Percentiles rank a stretch among this genome's conserved stretches.
phyloP scores from a whole-genome alignment of 2,329 filamentous ascomycete species.

The Cladosporium sp. region DNA sequence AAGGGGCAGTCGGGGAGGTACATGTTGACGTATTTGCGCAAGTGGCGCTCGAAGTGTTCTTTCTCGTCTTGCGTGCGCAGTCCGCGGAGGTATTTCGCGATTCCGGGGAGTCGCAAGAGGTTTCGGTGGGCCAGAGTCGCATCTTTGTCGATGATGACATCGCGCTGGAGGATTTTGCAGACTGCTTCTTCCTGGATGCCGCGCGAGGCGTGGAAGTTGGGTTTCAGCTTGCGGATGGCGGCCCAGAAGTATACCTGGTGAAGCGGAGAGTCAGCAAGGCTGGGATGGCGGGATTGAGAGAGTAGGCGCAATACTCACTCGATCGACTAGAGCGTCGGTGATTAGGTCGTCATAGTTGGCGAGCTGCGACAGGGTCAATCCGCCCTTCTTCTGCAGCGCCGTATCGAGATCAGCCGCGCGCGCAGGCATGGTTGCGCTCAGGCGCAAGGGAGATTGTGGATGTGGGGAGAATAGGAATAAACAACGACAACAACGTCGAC shows the following conservation, averaged over 20 bases:
- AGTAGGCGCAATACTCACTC: constrained; percentile 62
- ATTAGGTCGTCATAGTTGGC: constrained; percentile 92
- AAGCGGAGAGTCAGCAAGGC: constrained; percentile 12
- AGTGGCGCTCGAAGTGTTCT: constrained; percentile 78
- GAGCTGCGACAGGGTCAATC: constrained; percentile 79
- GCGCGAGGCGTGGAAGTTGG: constrained; percentile 77
- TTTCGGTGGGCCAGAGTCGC: constrained; percentile 63
- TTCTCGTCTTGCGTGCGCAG: constrained; percentile 70
- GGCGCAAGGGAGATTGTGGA: background rate
- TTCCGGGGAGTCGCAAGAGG: constrained; percentile 66
- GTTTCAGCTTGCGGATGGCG: constrained; percentile 87
- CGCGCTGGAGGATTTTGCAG: constrained; percentile 53
- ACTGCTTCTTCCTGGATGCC: constrained; percentile 66
- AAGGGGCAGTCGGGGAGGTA: constrained; percentile 93
- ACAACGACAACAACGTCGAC: no score
- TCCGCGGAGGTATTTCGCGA: constrained; percentile 64
- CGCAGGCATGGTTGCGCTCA: constrained; percentile 9
- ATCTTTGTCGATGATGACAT: constrained; percentile 73
- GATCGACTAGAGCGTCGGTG: constrained; percentile 91
- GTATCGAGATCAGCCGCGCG: constrained; percentile 35
- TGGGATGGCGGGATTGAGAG: background rate
- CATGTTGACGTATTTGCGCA: constrained; percentile 86
- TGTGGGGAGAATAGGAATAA: no score
- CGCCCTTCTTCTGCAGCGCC: constrained; percentile 57
- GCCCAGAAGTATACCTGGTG: constrained; percentile 90